Conservation (phyloP, 148 eudicot genomes). For the Rhododendron molle region DNA sequence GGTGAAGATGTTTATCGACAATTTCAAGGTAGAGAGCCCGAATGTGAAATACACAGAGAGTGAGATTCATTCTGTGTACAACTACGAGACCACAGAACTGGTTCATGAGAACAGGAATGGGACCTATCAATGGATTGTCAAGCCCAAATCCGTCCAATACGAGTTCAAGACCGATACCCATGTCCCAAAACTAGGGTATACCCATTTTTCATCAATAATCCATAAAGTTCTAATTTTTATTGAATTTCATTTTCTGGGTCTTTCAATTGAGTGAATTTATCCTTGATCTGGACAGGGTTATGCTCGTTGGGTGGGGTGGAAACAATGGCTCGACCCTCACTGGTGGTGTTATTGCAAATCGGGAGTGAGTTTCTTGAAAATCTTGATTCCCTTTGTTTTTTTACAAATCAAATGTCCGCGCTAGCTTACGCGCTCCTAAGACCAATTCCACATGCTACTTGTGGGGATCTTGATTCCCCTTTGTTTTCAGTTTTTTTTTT, state of each 20-base stretch:
- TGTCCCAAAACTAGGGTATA: slow-evolving; percentile 89
- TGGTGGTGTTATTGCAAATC: slow-evolving; percentile 90
- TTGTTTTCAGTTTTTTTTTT: not conserved
- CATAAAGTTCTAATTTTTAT: not conserved
- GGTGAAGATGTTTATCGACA: slow-evolving; percentile 75
- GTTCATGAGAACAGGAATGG: slow-evolving; percentile 86
- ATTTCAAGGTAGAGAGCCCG: slow-evolving; percentile 85
- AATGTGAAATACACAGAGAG: slow-evolving; percentile 72
- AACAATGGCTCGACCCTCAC: slow-evolving; percentile 93
- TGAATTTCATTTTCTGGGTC: not conserved
- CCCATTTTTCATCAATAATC: not conserved
- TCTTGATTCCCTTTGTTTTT: not conserved
- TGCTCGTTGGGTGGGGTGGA: slow-evolving; percentile 99
- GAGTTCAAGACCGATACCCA: slow-evolving; percentile 74
- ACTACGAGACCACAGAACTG: slow-evolving; percentile 85
- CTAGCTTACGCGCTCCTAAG: not conserved
- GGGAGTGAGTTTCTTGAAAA: slow-evolving; percentile 58
- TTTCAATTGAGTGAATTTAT: not conserved
- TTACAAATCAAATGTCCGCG: not conserved
- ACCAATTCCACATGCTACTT: not conserved
- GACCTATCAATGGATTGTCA: slow-evolving; percentile 78
- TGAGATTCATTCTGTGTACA: slow-evolving; percentile 78
- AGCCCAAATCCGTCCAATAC: slow-evolving; percentile 80
- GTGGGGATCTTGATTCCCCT: not conserved
- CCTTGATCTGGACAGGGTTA: slow-evolving; percentile 46